Conservation (phyloP, 2,329 filamentous ascomycete genomes). For the Botryotinia convoluta region DNA sequence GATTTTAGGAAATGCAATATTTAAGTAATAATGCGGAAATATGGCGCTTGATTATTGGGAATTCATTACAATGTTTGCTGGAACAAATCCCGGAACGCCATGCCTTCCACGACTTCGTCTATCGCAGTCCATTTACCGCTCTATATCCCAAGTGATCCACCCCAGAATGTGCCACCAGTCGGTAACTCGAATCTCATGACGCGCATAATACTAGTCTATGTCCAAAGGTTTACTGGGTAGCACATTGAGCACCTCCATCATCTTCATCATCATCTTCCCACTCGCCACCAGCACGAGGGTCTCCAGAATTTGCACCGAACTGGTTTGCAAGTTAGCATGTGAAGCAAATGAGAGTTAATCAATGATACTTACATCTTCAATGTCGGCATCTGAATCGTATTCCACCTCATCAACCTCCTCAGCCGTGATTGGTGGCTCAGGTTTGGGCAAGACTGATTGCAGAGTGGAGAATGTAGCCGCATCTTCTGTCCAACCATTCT, state of each 20-base stretch:
- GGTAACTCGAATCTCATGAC: not conserved
- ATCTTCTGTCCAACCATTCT: constrained; percentile 76
- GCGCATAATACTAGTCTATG: not conserved
- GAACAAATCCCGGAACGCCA: not conserved
- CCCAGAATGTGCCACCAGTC: not conserved
- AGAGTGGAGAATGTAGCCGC: constrained; percentile 70
- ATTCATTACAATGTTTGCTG: constrained; percentile 7
- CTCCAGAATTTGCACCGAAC: constrained; percentile 71
- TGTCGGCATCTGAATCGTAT: constrained; percentile 76
- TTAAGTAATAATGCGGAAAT: not conserved
- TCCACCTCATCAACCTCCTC: constrained; percentile 84
- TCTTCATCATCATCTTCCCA: constrained; percentile 73
- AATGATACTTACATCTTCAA: constrained; percentile 64
- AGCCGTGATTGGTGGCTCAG: constrained; percentile 53
- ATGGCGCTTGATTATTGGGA: not conserved
- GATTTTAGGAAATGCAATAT: not conserved
- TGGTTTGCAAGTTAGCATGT: constrained; percentile 40
- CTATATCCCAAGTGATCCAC: constrained; percentile 8
- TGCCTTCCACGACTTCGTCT: not conserved
- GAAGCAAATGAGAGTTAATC: constrained; percentile 4
- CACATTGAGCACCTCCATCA: constrained; percentile 62
- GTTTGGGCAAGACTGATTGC: constrained; percentile 69
- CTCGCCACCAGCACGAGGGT: constrained; percentile 61
- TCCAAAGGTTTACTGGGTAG: constrained; percentile 35
- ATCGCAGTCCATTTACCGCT: constrained; percentile 9